Evolutionary conservation across 768 basidiomycete species (phyloP), one percentile per base, ranked within the genome.

Genomic region (Pleurotus pulmonarius): DNA sequence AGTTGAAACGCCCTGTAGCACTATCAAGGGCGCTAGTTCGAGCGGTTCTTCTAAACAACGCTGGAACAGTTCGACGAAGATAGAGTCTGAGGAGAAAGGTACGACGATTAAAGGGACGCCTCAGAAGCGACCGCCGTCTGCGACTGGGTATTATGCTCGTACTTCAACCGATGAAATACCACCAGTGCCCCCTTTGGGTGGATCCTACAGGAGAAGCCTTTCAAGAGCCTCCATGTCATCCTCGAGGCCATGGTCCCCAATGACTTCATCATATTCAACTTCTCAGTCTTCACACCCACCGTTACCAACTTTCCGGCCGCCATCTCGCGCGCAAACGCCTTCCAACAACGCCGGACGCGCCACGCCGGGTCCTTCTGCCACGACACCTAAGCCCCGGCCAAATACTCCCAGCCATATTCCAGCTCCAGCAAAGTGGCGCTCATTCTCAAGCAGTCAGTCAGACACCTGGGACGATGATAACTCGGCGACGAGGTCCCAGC

Each of bases 341-440:
- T 75, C 77, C 38, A 37, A 53, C 6, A 53, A 41, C 12, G 24
- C 22, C 22, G 37, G 38, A 3, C 71, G 75, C 34, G 63, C 72
- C 7, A 64, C 69, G 25, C 75, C 72, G 5, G 71, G 77, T 29
- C 65, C 70, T 20, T 9, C 39, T 12, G 65, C 65, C 15, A 65
- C 75, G 5, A 80, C 83, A 0, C 86, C 88, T 18, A 84, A 88
- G n/a, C 73, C 83, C 13, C 80, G 92, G 57, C 81, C 90, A 3
- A 85, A 83, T 71, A 92, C 92, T 0, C 92, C 92, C 0, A 91
- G 88, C 62, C 75, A 83, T 58, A 92, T 94, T 55, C 90, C 92
- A 45, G 77, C 71, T 6, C 91, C 89, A 15, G 73, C 75, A 44
- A 75, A 75, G 59, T 69, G 74, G 63, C 76, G 78, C 12, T 78